These are phyloP conservation scores for Sphagnum tenellum DNA, from an alignment of 225 moss, liverwort and hornwort genomes.

Conservation along the genomic window DNA sequence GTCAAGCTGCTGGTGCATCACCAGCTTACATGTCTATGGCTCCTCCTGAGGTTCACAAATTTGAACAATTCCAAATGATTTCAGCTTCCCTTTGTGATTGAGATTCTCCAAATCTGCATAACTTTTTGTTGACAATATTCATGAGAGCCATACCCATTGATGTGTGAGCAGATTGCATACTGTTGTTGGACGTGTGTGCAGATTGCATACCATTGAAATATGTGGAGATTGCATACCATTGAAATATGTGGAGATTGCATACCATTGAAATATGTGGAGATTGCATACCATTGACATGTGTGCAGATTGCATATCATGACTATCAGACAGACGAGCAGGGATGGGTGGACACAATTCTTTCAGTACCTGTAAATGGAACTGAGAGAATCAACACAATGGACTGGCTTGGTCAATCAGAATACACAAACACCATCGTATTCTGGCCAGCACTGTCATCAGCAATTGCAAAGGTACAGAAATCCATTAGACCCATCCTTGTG, in stretches of 20 bases:
- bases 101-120: too few species aligned
- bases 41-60: conserved; percentile 44
- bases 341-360: conserved; percentile 62
- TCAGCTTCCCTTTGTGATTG: too few species aligned
- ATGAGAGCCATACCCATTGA: too few species aligned
- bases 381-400: conserved; percentile 72
- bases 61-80: too few species aligned
- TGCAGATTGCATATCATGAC: conserved; percentile 40
- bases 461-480: conserved; percentile 35
- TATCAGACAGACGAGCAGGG: conserved; percentile 64
- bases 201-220: too few species aligned
- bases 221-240: too few species aligned
- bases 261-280: too few species aligned
- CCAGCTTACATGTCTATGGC: conserved; percentile 48
- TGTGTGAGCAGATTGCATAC: too few species aligned
- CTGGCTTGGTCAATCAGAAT: conserved; percentile 69
- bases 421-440: conserved; percentile 20
- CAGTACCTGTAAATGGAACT: conserved; percentile 50
- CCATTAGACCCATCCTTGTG: too few species aligned
- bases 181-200: too few species aligned
- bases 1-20: conserved; percentile 10
- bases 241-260: too few species aligned
- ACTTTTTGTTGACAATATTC: too few species aligned
- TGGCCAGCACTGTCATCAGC: conserved; percentile 53
- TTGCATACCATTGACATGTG: neutral